phyloP scores from a whole-genome alignment of 139 green algal genomes.

The Picochlorum sp. region DNA sequence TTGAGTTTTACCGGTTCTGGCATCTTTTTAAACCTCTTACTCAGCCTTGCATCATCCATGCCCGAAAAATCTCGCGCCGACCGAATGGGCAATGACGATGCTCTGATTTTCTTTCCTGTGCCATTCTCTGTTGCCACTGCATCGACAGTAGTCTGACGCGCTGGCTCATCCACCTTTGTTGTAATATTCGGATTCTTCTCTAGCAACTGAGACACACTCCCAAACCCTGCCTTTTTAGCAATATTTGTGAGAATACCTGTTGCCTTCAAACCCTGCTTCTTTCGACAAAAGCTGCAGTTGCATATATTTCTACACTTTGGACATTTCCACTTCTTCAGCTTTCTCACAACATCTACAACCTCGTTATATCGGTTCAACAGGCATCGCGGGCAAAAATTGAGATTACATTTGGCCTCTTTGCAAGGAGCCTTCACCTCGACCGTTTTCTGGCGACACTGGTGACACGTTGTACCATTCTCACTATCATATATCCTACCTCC shows the following conservation, averaged over 20 bases:
- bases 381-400: conserved; percentile 47
- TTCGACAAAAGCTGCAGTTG: conserved; percentile 58
- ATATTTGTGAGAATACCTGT: conserved; percentile 42
- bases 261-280: conserved; percentile 38
- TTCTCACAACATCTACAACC: conserved; percentile 26
- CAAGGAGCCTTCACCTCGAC: conserved; percentile 46
- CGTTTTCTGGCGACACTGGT: conserved; percentile 58
- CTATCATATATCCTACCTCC: conserved; percentile 47
- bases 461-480: conserved; percentile 50
- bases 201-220: conserved; percentile 38
- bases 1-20: background rate
- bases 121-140: background rate
- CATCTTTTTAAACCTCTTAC: background rate
- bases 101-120: background rate
- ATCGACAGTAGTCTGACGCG: background rate
- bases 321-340: conserved; percentile 28
- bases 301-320: conserved; percentile 35
- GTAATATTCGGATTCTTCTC: conserved; percentile 32
- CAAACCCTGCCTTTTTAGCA: conserved; percentile 36
- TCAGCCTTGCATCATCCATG: too few species aligned
- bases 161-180: background rate
- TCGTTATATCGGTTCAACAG: conserved; percentile 44
- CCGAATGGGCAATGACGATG: too few species aligned
- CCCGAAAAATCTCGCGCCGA: too few species aligned
- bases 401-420: conserved; percentile 25